Base-by-base conservation (phyloP, 345 rosid genomes). In the Pugionium dolabratum region DNA sequence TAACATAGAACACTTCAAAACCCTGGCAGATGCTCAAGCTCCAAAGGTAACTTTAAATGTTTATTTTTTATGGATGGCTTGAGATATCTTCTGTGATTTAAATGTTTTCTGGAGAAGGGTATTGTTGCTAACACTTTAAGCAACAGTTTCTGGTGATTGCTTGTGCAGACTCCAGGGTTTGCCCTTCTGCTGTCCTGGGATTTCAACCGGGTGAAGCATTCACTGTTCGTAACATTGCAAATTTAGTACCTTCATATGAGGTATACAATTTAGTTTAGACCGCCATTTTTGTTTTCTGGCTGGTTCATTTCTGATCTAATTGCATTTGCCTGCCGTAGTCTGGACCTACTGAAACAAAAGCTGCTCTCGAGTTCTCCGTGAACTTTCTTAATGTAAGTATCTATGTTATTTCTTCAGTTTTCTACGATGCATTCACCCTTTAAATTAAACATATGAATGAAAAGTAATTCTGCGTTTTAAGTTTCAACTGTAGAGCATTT, bases 151-250 rank as follows among this genome's bases (percentile, higher is more conserved):
- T 86, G 90, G 96, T 88, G 81, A 83, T 90, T 73, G 93, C 99
- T 70, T 94, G 99, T 81, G 97, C 88, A 45, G 99, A 94, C 77
- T 94, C 99, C 46, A 85, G 97, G 78, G 97, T 94, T 61, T 94
- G 99, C 70, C 99, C 99, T 63, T 88, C 99, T 36, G 81, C 67
- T 53, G 67, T 88, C 65, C 71, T 94, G 45, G 99, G 99, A 74
- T 88, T 94, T 72, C 88, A 86, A 80, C 99, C 99, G 7, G 99
- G 99, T 66, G 99, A 88, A 76, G 95, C 99, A 62, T 94, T 94
- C 81, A 80, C 76, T 8, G 85, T 94, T 54, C 95, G 97, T 8
- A 94, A 90, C 78, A 84, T 94, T 54, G 97, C 96, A 4, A 94
- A 94, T 74, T 62, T 94, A 79, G 95, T 94, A 65, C 97, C 97